A percentile compares a stretch with the other conserved stretches of the same genome.
Conservation (phyloP, 768 basidiomycete genomes). For the Boletus reticuloceps region DNA sequence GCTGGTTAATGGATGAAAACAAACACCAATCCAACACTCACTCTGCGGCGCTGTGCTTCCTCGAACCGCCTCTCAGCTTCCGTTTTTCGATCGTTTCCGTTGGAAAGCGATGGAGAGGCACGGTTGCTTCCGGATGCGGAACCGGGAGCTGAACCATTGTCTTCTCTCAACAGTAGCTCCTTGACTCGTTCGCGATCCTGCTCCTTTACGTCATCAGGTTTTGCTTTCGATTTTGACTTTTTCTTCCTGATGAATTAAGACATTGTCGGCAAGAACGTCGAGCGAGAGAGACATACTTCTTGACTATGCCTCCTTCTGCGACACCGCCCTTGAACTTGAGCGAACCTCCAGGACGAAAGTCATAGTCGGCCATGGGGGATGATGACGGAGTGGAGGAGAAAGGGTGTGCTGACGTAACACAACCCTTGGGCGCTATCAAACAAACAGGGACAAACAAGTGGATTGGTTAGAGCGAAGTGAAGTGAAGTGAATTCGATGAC, state of each 20-base stretch:
- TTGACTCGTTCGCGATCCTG: slow-evolving; percentile 44
- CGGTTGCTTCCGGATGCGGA: slow-evolving; percentile 56
- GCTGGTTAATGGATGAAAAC: slow-evolving; percentile 7
- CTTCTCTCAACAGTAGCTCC: slow-evolving; percentile 51
- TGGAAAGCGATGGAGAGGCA: slow-evolving; percentile 56
- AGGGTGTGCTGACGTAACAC: slow-evolving; percentile 31
- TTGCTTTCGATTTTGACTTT: slow-evolving; percentile 71
- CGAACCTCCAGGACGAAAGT: slow-evolving; percentile 80
- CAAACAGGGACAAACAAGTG: slow-evolving; percentile 28
- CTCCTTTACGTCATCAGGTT: slow-evolving; percentile 44
- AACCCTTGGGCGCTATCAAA: slow-evolving; percentile 5
- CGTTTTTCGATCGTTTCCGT: slow-evolving; percentile 60
- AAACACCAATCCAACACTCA: slow-evolving; percentile 36
- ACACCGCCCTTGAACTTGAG: slow-evolving; percentile 89
- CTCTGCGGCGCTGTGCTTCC: slow-evolving; percentile 78
- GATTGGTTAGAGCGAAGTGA: background rate
- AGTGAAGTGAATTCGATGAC: slow-evolving; percentile 11
- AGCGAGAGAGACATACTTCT: slow-evolving; percentile 57
- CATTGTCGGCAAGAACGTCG: background rate
- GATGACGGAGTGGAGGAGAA: slow-evolving; percentile 15
- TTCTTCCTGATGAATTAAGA: slow-evolving; percentile 60
- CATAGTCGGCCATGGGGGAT: slow-evolving; percentile 73
- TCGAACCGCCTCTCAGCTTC: slow-evolving; percentile 89
- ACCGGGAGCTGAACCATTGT: slow-evolving; percentile 37
- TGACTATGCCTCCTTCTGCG: slow-evolving; percentile 73